Conservation (phyloP, 768 basidiomycete genomes). For the Phylloporus rhodoxanthus region DNA sequence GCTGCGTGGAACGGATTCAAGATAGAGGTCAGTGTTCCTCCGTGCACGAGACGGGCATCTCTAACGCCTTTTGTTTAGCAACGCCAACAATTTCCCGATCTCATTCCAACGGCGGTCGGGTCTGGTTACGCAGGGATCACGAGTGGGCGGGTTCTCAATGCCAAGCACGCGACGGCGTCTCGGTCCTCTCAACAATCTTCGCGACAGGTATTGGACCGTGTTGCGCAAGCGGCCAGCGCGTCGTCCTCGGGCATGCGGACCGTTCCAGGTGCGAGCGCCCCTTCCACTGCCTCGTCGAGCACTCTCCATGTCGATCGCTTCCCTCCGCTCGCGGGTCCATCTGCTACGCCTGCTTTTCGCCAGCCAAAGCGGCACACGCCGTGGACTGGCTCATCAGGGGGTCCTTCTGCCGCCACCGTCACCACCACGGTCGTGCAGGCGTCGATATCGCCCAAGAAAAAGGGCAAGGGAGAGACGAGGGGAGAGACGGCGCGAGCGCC, state of each 20-base stretch:
- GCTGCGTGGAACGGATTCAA: conserved; percentile 79
- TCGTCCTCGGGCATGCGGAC: conserved; percentile 35
- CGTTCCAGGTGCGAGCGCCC: conserved; percentile 10
- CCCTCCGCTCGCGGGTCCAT: conserved; percentile 23
- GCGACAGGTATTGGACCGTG: conserved; percentile 77
- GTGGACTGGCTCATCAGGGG: conserved; percentile 38
- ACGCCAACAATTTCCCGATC: conserved; percentile 80
- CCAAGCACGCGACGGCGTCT: conserved; percentile 66
- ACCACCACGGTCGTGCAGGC: background rate
- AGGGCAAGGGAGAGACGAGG: background rate
- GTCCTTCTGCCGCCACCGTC: background rate
- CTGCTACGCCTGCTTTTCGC: conserved; percentile 27
- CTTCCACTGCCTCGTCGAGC: conserved; percentile 27
- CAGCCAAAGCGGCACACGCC: conserved; percentile 52
- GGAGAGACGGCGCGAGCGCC: conserved; percentile 11
- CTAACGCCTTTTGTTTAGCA: conserved; percentile 43
- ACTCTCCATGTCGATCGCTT: conserved; percentile 21
- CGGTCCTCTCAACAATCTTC: conserved; percentile 53
- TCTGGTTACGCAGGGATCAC: conserved; percentile 74
- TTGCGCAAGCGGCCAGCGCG: conserved; percentile 69
- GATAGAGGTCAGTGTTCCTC: conserved; percentile 69
- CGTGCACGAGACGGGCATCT: background rate
- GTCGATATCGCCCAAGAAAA: conserved; percentile 10
- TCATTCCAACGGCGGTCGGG: conserved; percentile 52
- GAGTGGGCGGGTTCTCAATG: conserved; percentile 77